Conservation (phyloP, 2,329 filamentous ascomycete species). For the Cytospora piceae region DNA sequence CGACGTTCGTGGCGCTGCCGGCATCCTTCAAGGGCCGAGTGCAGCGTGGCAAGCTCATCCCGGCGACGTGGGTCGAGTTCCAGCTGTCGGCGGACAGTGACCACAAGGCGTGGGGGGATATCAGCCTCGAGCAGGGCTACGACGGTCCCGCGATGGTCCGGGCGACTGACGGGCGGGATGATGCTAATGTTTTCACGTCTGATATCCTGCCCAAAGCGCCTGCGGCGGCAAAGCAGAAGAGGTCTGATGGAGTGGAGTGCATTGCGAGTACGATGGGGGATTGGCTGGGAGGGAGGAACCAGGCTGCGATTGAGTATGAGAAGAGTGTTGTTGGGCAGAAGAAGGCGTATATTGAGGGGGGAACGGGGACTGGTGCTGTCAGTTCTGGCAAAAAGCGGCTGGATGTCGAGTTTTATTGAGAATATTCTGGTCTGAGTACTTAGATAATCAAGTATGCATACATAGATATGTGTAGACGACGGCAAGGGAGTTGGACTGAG, state of each 20-base stretch:
- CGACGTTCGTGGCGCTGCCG: conserved; percentile 39
- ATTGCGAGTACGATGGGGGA: conserved; percentile 23
- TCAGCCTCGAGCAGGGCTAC: conserved; percentile 25
- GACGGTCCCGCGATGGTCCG: conserved; percentile 23
- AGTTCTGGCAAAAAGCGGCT: conserved; percentile 21
- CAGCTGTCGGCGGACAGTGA: conserved; percentile 21
- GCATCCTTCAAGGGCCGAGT: conserved; percentile 45
- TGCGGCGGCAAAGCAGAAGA: conserved; percentile 21
- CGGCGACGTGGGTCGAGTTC: conserved; percentile 25
- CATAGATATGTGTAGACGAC: neutral
- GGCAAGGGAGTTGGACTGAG: no score
- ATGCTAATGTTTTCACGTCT: conserved; percentile 17
- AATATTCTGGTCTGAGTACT: neutral
- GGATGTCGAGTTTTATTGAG: conserved; percentile 22
- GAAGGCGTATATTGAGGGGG: conserved; percentile 21
- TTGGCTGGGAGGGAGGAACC: conserved; percentile 24
- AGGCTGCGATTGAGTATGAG: conserved; percentile 24
- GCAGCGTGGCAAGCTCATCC: conserved; percentile 24
- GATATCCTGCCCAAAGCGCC: conserved; percentile 19
- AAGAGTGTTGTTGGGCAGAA: conserved; percentile 24
- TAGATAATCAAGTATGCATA: neutral
- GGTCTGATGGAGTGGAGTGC: conserved; percentile 22
- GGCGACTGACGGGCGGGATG: conserved; percentile 18
- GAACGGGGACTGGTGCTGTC: conserved; percentile 19
- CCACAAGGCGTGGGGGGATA: conserved; percentile 22